Percentiles rank a stretch among this genome's conserved stretches.
These are phyloP conservation scores for Penicillium dipodomyicola DNA, from an alignment of 495 filamentous ascomycete genomes.

Conservation along the genomic window DNA sequence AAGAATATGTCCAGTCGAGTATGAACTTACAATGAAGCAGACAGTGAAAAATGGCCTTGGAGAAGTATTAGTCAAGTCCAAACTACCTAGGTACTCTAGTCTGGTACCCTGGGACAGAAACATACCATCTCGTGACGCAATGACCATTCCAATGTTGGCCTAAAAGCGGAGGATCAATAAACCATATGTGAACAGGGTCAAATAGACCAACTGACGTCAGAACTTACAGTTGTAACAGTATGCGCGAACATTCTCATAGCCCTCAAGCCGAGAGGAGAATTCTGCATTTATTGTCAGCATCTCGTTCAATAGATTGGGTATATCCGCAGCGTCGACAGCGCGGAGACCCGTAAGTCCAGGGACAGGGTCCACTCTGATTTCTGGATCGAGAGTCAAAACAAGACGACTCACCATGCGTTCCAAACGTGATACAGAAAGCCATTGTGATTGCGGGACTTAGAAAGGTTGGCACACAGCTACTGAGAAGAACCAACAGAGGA, in stretches of 20 bases:
- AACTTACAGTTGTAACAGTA: constrained; percentile 55
- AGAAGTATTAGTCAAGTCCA: constrained; percentile 16
- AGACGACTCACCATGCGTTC: constrained; percentile 47
- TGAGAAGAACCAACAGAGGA: constrained; percentile 1
- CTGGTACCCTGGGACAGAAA: not conserved
- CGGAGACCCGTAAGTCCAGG: constrained; percentile 14
- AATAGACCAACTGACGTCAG: not conserved
- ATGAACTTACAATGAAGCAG: constrained; percentile 50
- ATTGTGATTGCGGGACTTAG: constrained; percentile 26
- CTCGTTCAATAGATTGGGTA: constrained; percentile 4
- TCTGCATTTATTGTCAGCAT: constrained; percentile 32
- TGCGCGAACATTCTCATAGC: constrained; percentile 54
- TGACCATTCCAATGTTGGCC: constrained; percentile 53
- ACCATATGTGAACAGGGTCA: not conserved
- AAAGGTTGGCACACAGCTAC: not conserved
- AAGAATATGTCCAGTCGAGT: not conserved
- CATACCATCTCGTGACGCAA: constrained; percentile 53
- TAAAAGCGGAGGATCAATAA: constrained; percentile 16
- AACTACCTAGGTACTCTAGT: not conserved
- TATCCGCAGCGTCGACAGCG: constrained; percentile 3
- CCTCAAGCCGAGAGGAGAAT: constrained; percentile 51
- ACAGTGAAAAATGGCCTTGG: constrained; percentile 53
- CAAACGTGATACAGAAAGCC: constrained; percentile 58
- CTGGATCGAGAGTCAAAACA: constrained; percentile 11
- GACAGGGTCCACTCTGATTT: constrained; percentile 7